Percentiles rank a stretch among this genome's conserved stretches.
Conservation (phyloP, 2,329 filamentous ascomycete genomes). For the Fusarium denticulatum region DNA sequence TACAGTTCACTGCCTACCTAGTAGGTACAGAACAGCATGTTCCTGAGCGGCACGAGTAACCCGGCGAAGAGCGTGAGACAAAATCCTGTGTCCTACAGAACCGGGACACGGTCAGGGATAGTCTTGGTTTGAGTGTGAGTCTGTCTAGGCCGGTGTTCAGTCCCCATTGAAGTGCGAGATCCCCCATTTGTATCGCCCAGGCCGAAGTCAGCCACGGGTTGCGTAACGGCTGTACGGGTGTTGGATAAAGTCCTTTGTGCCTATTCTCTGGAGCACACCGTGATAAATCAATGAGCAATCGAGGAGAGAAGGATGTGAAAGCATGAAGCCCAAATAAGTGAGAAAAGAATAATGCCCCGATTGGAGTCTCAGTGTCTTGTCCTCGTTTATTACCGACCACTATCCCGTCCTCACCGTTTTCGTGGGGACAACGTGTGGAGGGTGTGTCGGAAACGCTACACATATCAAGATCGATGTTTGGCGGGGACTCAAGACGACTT, state of each 20-base stretch:
- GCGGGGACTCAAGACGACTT: not conserved
- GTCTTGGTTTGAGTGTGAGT: not conserved
- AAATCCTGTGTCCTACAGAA: conserved; percentile 15
- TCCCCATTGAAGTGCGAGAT: conserved; percentile 11
- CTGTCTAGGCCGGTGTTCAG: conserved; percentile 2
- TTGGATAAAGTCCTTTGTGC: conserved; percentile 25
- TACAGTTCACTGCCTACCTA: not conserved
- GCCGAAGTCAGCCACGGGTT: conserved; percentile 20
- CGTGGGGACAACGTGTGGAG: conserved; percentile 35
- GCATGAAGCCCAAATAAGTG: not conserved
- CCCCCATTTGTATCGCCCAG: conserved; percentile 18
- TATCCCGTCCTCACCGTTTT: conserved; percentile 38
- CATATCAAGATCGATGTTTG: conserved; percentile 3
- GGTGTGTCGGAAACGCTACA: conserved; percentile 22
- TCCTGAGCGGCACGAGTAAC: not conserved
- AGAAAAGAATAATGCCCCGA: conserved; percentile 30
- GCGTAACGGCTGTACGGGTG: conserved; percentile 21
- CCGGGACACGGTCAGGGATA: conserved; percentile 8
- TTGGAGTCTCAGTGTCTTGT: conserved; percentile 18
- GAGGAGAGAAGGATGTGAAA: not conserved
- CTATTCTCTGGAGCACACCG: conserved; percentile 13
- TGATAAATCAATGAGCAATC: not conserved
- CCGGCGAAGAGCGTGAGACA: conserved; percentile 9
- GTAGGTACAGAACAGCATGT: not conserved
- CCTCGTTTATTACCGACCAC: not conserved